These are phyloP conservation scores for Moricandia moricandioides DNA, from an alignment of 345 rosid species.

Conservation along the genomic window DNA sequence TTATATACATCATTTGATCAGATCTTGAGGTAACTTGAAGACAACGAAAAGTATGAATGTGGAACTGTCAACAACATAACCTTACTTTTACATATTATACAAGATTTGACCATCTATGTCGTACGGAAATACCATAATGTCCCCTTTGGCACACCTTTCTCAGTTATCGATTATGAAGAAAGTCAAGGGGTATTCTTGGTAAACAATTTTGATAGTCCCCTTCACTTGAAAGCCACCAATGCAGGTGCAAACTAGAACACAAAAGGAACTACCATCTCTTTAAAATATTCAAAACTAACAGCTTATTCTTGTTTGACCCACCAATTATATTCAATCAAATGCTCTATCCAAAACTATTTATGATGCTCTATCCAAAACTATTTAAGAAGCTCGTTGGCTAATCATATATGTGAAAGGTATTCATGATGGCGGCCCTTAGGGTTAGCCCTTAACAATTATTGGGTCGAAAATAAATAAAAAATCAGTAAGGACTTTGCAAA, in stretches of 20 bases:
- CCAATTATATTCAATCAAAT: not conserved
- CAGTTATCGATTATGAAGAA: not conserved
- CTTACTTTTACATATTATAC: slow-evolving; percentile 21
- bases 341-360: not conserved
- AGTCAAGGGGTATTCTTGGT: not conserved
- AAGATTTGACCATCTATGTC: slow-evolving; percentile 21
- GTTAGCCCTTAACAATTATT: no score
- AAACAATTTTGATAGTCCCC: not conserved
- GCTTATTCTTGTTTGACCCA: slow-evolving; percentile 21
- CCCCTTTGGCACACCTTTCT: not conserved
- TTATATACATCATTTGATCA: not conserved
- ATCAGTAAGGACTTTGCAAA: no score
- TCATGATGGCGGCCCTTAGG: no score
- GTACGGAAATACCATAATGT: not conserved
- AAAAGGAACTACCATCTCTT: not conserved
- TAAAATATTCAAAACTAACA: not conserved
- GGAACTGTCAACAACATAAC: slow-evolving; percentile 43
- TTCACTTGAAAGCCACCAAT: slow-evolving; percentile 22
- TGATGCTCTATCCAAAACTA: no score
- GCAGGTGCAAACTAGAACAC: slow-evolving; percentile 4
- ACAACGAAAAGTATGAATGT: slow-evolving; percentile 45
- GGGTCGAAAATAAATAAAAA: no score
- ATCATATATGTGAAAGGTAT: not conserved
- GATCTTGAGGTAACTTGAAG: slow-evolving; percentile 45
- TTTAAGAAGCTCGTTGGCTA: slow-evolving; percentile 1